phyloP scores from a whole-genome alignment of 2,329 filamentous ascomycete genomes.

The Laburnicola sp. region DNA sequence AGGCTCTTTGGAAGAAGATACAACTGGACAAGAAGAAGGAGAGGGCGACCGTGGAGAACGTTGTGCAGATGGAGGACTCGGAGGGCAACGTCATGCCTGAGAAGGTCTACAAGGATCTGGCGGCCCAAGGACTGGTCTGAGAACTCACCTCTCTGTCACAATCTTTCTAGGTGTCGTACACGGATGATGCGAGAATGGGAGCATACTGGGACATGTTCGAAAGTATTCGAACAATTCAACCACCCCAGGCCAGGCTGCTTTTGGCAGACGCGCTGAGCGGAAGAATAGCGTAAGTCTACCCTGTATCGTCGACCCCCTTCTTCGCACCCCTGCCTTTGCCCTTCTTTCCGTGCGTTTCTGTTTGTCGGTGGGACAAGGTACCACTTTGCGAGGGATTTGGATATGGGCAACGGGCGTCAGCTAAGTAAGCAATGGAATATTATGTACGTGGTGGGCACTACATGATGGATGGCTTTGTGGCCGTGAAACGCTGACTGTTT shows the following conservation, averaged over 20 bases:
- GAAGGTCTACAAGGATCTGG: conserved; percentile 94
- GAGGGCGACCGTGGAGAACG: conserved; percentile 73
- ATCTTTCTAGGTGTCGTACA: not conserved
- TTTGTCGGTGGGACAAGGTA: not conserved
- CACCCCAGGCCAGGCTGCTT: no score
- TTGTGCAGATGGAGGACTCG: conserved; percentile 98
- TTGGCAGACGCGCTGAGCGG: no score
- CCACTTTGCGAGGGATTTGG: not conserved
- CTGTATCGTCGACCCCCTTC: not conserved
- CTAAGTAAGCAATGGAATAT: not conserved
- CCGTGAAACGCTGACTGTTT: not conserved
- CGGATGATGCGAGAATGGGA: no score
- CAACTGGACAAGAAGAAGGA: conserved; percentile 80
- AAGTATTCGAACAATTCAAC: no score
- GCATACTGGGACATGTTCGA: not conserved
- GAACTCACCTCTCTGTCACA: not conserved
- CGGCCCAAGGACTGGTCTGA: conserved; percentile 76
- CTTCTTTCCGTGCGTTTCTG: not conserved
- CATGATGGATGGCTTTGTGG: not conserved
- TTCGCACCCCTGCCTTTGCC: no score
- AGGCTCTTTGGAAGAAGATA: conserved; percentile 90
- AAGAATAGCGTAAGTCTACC: not conserved
- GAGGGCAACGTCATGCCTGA: conserved; percentile 99
- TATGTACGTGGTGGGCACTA: not conserved
- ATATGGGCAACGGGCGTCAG: not conserved